phyloP scores from a whole-genome alignment of 225 moss, liverwort and hornwort species.

The Pseudisothecium myosuroides region DNA sequence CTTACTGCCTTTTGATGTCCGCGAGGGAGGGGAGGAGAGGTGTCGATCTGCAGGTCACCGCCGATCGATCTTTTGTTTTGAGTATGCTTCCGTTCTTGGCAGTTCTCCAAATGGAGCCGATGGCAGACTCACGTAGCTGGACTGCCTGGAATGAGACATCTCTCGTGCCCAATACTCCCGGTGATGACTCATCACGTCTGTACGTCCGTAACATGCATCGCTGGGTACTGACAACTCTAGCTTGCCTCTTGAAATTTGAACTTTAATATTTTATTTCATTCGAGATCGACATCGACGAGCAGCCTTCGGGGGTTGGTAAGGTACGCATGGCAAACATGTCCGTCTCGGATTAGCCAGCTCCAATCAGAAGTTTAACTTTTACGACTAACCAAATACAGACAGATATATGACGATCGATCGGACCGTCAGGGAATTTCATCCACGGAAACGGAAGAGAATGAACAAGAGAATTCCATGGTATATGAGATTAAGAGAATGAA shows the following conservation, averaged over 20 bases:
- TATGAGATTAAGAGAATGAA: constrained; percentile 12
- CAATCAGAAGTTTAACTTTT: background rate
- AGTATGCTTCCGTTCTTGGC: background rate
- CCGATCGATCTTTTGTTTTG: background rate
- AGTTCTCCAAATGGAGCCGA: background rate
- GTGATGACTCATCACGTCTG: background rate
- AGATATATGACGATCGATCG: background rate
- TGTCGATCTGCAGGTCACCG: background rate
- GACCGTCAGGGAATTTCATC: background rate
- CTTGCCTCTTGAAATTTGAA: background rate
- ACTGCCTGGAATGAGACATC: background rate
- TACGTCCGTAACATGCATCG: background rate
- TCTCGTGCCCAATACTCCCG: background rate
- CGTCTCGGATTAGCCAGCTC: background rate
- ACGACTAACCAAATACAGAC: background rate
- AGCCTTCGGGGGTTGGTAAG: background rate
- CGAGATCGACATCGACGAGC: background rate
- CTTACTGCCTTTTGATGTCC: background rate
- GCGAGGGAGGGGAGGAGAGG: background rate
- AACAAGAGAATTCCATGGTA: background rate
- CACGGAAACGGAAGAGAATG: constrained; percentile 12
- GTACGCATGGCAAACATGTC: background rate
- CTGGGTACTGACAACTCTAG: background rate
- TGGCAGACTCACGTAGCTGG: background rate
- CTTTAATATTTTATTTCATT: background rate